Percentiles rank a stretch among this genome's conserved stretches.
Conservation (phyloP, 495 filamentous ascomycete species). For the Aspergillus olivimuriae region DNA sequence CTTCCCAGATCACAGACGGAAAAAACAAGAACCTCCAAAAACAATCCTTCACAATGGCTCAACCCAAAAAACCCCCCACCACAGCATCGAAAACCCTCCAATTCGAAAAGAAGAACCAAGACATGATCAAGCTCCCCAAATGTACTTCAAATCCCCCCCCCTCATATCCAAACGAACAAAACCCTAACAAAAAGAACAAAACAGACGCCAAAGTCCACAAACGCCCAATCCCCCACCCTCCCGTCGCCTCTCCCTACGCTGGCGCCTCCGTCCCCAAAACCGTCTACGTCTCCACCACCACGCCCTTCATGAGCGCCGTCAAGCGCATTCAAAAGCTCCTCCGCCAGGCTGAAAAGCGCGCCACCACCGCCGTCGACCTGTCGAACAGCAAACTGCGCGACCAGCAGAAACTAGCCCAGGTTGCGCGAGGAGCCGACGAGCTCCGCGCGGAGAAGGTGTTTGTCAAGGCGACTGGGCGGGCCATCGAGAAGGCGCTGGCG, state of each 20-base stretch:
- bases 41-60: background rate
- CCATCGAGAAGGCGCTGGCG: slow-evolving; percentile 64
- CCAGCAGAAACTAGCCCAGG: slow-evolving; percentile 27
- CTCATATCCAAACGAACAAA: background rate
- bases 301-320: slow-evolving; percentile 76
- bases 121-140: slow-evolving; percentile 33
- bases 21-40: background rate
- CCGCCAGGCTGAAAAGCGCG: slow-evolving; percentile 53
- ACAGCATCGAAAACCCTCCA: slow-evolving; percentile 16
- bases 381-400: slow-evolving; percentile 36
- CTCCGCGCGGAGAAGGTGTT: slow-evolving; percentile 53
- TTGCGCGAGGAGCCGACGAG: slow-evolving; percentile 33
- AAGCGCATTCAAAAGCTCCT: slow-evolving; percentile 75
- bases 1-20: background rate
- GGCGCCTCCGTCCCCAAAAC: slow-evolving; percentile 48
- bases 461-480: slow-evolving; percentile 72
- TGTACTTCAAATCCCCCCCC: slow-evolving; percentile 14
- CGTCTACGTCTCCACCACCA: slow-evolving; percentile 70
- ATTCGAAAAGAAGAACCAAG: slow-evolving; percentile 38
- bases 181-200: slow-evolving; percentile 4
- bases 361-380: slow-evolving; percentile 34
- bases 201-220: slow-evolving; percentile 48
- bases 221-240: slow-evolving; percentile 66
- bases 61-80: background rate
- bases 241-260: slow-evolving; percentile 52